Percentiles rank a stretch among this genome's conserved stretches.
Conservation (phyloP, 116 monocot genomes). For the Trichopus zeylanicus region DNA sequence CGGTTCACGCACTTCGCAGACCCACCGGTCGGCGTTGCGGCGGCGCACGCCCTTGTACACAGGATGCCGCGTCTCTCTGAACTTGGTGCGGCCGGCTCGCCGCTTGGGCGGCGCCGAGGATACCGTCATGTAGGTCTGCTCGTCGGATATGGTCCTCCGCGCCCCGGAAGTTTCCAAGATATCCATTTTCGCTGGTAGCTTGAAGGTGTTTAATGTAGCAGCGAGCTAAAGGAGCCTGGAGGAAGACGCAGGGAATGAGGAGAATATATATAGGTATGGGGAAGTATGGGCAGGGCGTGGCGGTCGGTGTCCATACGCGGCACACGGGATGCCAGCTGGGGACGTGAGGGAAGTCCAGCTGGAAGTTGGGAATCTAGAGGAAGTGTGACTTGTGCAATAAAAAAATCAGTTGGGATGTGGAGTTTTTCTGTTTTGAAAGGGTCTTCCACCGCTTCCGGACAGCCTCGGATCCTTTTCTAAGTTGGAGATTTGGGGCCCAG, state of each 20-base stretch:
- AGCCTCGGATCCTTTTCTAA: too few relatives aligned
- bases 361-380: background rate
- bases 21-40: slow-evolving; percentile 26
- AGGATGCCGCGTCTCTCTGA: slow-evolving; percentile 41
- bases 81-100: slow-evolving; percentile 43
- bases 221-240: too few relatives aligned
- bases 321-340: background rate
- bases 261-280: background rate
- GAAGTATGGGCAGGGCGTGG: background rate
- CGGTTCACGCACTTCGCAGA: slow-evolving; percentile 58
- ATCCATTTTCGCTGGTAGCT: background rate
- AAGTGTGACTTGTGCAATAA: background rate
- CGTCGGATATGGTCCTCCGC: background rate
- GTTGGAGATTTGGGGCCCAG: too few relatives aligned
- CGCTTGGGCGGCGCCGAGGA: slow-evolving; percentile 34
- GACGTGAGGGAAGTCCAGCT: background rate
- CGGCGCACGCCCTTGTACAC: slow-evolving; percentile 38
- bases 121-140: slow-evolving; percentile 15
- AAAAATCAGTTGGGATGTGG: background rate
- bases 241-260: background rate
- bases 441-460: too few relatives aligned
- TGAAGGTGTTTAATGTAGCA: background rate
- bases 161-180: background rate
- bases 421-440: background rate
- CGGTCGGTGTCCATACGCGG: background rate